These are phyloP conservation scores for Hyaloscypha variabilis DNA, from an alignment of 495 filamentous ascomycete species.

Conservation along the genomic window DNA sequence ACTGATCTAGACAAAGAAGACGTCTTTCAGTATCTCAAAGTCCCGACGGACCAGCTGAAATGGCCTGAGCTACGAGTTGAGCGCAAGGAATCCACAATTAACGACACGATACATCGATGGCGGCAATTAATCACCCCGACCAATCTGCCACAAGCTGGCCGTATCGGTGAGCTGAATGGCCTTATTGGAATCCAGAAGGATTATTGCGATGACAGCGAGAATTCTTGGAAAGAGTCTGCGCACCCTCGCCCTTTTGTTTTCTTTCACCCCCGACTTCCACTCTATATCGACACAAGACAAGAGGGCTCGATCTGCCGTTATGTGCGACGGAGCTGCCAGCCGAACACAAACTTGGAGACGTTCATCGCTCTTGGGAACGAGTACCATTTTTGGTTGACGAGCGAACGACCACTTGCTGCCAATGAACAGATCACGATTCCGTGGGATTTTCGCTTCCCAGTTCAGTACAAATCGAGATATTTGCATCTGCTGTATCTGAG, in stretches of 20 bases:
- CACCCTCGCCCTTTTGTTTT: conserved; percentile 86
- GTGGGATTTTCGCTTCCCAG: conserved; percentile 56
- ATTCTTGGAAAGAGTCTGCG: conserved; percentile 74
- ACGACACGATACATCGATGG: conserved; percentile 58
- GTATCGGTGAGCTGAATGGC: conserved; percentile 86
- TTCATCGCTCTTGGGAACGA: conserved; percentile 73
- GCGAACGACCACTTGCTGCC: conserved; percentile 67
- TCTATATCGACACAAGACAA: conserved; percentile 87
- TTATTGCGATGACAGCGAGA: conserved; percentile 71
- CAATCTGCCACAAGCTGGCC: conserved; percentile 61
- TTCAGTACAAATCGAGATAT: conserved; percentile 43
- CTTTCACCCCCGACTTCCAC: conserved; percentile 77
- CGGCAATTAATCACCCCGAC: conserved; percentile 67
- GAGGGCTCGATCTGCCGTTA: conserved; percentile 86
- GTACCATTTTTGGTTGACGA: conserved; percentile 89
- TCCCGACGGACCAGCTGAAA: conserved; percentile 41
- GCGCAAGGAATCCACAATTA: conserved; percentile 46
- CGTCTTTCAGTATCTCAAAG: conserved; percentile 46
- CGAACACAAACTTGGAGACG: conserved; percentile 81
- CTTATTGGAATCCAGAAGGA: conserved; percentile 77
- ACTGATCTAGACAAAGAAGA: conserved; percentile 45
- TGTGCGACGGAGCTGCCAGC: conserved; percentile 82
- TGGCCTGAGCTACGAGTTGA: conserved; percentile 42
- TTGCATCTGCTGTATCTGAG: conserved; percentile 52
- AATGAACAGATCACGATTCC: conserved; percentile 58